phyloP scores from a whole-genome alignment of 331 rosid genomes.

The Spiraea crenata region DNA sequence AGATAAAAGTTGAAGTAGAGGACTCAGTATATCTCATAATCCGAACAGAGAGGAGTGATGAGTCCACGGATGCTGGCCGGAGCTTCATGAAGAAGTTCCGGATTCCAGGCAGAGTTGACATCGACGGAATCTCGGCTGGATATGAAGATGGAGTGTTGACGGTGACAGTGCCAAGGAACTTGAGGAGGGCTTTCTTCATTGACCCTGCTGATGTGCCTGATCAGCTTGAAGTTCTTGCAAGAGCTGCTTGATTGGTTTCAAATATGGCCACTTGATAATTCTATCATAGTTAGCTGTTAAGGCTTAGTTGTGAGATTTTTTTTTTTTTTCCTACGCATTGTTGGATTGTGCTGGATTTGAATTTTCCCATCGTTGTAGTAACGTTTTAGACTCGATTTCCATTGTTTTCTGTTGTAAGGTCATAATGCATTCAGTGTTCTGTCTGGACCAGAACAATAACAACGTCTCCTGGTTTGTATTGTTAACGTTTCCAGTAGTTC shows the following conservation, averaged over 20 bases:
- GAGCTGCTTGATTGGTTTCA: slow-evolving; percentile 64
- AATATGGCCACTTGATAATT: background rate
- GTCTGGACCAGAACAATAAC: no score
- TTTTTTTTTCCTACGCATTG: background rate
- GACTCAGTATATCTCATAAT: slow-evolving; percentile 70
- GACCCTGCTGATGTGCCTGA: slow-evolving; percentile 48
- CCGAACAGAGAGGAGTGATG: slow-evolving; percentile 56
- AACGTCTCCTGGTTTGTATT: no score
- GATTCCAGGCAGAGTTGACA: slow-evolving; percentile 58
- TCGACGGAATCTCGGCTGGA: slow-evolving; percentile 56
- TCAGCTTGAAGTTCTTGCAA: slow-evolving; percentile 51
- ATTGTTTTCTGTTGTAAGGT: background rate
- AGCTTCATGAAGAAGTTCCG: slow-evolving; percentile 69
- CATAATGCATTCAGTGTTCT: no score
- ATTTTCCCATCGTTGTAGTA: background rate
- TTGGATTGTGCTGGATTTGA: background rate
- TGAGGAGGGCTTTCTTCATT: slow-evolving; percentile 49
- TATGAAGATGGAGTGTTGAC: slow-evolving; percentile 71
- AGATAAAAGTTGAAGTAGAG: slow-evolving; percentile 70
- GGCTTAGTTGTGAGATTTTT: background rate
- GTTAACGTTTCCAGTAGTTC: no score
- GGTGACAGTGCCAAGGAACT: slow-evolving; percentile 57
- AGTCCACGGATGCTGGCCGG: slow-evolving; percentile 40
- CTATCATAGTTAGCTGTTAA: background rate
- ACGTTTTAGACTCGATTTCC: background rate